Evolutionary conservation across 352 stramenopile genomes (phyloP).

Genomic region (Phytophthora constricta): DNA sequence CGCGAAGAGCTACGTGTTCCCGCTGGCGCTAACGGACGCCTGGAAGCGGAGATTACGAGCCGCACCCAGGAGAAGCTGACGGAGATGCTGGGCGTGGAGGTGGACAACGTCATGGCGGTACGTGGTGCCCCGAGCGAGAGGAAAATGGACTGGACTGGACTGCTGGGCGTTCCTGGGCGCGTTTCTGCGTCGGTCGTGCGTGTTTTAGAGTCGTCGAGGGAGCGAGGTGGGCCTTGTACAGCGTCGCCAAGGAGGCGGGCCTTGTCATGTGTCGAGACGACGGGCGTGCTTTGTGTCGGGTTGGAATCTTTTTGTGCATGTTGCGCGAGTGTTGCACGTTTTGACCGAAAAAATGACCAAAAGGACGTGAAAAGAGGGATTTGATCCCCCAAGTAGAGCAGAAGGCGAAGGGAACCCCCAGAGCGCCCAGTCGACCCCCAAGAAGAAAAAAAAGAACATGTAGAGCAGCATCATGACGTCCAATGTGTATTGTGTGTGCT

Average conservation of each 20-base stretch:
- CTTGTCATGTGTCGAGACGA: background rate
- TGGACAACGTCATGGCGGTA: slow-evolving; percentile 90
- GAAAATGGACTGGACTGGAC: background rate
- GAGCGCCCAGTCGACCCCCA: background rate
- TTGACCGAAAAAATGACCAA: slow-evolving; percentile 38
- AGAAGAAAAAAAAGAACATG: slow-evolving; percentile 32
- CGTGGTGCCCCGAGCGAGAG: slow-evolving; percentile 25
- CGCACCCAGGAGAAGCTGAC: slow-evolving; percentile 63
- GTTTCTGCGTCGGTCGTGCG: slow-evolving; percentile 22
- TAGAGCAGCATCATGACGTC: slow-evolving; percentile 24
- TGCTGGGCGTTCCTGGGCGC: slow-evolving; percentile 22
- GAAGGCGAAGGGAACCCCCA: slow-evolving; percentile 25
- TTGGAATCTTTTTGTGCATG: slow-evolving; percentile 34
- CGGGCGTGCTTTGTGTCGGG: background rate
- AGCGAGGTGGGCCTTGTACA: background rate
- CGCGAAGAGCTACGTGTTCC: slow-evolving; percentile 68
- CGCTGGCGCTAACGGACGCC: slow-evolving; percentile 54
- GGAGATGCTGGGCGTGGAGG: slow-evolving; percentile 83
- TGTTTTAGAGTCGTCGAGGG: slow-evolving; percentile 13
- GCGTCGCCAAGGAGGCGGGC: background rate
- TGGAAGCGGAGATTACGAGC: slow-evolving; percentile 65
- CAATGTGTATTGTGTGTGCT: slow-evolving; percentile 39
- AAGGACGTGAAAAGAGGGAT: slow-evolving; percentile 34
- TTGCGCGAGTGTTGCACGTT: too few relatives aligned
- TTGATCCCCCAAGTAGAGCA: slow-evolving; percentile 24